Evolutionary conservation across 1,139 yeast genomes (phyloP).

Genomic region (Lodderomyces margitis): DNA sequence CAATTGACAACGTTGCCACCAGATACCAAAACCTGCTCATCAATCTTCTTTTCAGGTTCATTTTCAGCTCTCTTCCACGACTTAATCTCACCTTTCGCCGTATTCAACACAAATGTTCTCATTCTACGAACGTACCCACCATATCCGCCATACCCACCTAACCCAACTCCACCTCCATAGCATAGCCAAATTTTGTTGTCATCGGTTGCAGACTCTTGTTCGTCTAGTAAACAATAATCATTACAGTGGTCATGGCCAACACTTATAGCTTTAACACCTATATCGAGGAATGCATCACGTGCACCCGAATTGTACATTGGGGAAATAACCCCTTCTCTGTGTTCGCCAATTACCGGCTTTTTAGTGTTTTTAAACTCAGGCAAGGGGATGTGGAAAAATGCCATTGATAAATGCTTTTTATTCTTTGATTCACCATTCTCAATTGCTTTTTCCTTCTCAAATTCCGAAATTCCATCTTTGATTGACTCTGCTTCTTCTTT

Average conservation of each 20-base stretch:
- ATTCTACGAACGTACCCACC: slow-evolving; percentile 79
- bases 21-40: slow-evolving; percentile 56
- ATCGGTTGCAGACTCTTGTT: slow-evolving; percentile 14
- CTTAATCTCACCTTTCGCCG: slow-evolving; percentile 47
- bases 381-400: slow-evolving; percentile 89
- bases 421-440: slow-evolving; percentile 18
- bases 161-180: slow-evolving; percentile 91
- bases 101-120: slow-evolving; percentile 67
- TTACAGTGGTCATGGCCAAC: slow-evolving; percentile 97
- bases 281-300: slow-evolving; percentile 50
- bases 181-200: slow-evolving; percentile 72
- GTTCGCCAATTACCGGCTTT: slow-evolving; percentile 54
- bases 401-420: slow-evolving; percentile 61
- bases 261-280: slow-evolving; percentile 70
- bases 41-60: slow-evolving; percentile 50
- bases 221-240: slow-evolving; percentile 73
- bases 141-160: slow-evolving; percentile 86
- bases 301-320: slow-evolving; percentile 71
- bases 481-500: slow-evolving; percentile 28
- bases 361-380: slow-evolving; percentile 66
- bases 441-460: slow-evolving; percentile 20
- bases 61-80: slow-evolving; percentile 74
- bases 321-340: slow-evolving; percentile 74
- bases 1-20: slow-evolving; percentile 40
- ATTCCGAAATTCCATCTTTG: slow-evolving; percentile 16